Base-by-base conservation (phyloP, 2,329 filamentous ascomycete genomes). In the Aspergillus hiratsukae region DNA sequence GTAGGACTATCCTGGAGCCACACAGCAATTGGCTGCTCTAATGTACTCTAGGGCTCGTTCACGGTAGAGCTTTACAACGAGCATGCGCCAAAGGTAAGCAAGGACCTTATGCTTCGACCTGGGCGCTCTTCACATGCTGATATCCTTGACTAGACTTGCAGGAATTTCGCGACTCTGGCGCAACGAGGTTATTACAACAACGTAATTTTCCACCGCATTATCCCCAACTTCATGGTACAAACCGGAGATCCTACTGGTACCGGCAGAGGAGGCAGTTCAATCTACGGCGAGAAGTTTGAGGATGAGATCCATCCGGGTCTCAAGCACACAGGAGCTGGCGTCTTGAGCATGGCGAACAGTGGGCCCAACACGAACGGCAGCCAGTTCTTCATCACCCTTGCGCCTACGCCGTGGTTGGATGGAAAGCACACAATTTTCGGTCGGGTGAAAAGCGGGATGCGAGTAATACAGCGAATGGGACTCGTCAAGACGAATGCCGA, bases 351-450 rank as follows among this genome's bases (percentile, higher is more conserved):
- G 94, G 94, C 94, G 58, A 99, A 99, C 76, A 86, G 87, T 17
- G 94, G 94, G 0, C 90, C 90, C 8, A 86, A 97, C 73, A 96
- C 93, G 37, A 97, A 97, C 73, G 93, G 93, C 23, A 90, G 86
- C 57, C 94, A 97, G 76, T 99, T 97, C 76, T 97, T 97, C 72
- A 86, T 99, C 64, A 97, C 94, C 0, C 81, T 97, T 35, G 93
- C 91, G 7, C 93, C 93, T 4, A 93, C 94, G 17, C 94, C 94
- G 0, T 97, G 93, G 93, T 77, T 99, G 58, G 94, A 99, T 75
- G 91, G 92, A 23, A 97, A 96, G 75, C 93, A 99, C 73, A 96
- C 92, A 10, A 95, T 99, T 64, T 99, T 99, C 71, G 94, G 94
- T 1, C 80, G 93, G 53, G 91, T 99, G 41, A 92, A 89, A 78